Base-by-base conservation (phyloP, 2,329 filamentous ascomycete species). In the Pleoardoris graminearum region DNA sequence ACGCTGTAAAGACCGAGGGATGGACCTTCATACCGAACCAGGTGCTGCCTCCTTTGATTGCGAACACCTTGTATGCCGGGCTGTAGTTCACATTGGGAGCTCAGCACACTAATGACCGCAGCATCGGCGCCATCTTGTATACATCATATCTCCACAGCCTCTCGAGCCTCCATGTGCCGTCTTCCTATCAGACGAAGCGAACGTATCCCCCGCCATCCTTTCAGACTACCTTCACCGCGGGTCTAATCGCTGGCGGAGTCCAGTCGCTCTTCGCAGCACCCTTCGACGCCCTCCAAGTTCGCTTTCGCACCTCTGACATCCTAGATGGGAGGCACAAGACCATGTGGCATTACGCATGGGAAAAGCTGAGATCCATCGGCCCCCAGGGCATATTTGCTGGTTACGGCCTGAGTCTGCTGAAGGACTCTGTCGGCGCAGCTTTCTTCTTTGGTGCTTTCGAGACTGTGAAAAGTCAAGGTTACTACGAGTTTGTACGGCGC, bases 371-470 rank as follows among this genome's bases (percentile, higher is more conserved):
- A n/a, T 86, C 88, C 50, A 91, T 92, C 53, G 88, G 89, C 0
- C 65, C 83, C 4, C 81, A 86, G 6, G 89, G 88, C 19, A 82
- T 91, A 27, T 91, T 90, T 63, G 87, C 88, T 1, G 88, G 88
- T 35, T 91, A 85, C 82, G 79, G 82, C 0, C 71, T 92, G 1
- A 86, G 83, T 0, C 80, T 91, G 35, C 64, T 85, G 37, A 90
- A 90, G 62, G 88, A 91, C 64, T 83, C 84, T 23, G 71, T 89
- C 5, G 88, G 88, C 11, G 84, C 82, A 48, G 88, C 85, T 30
- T 72, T 89, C 16, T 90, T 90, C 79, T 92, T 92, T 72, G 83
- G 82, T 61, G 83, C 82, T 0, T 91, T 92, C 58, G 89, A 92
- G 73, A 89, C 85, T 42, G 76, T 91, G 65, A 91, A 91, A 69